Percentiles rank a stretch among this genome's conserved stretches.
These are phyloP conservation scores for Fonsecaea multimorphosa DNA, from an alignment of 2,329 filamentous ascomycete genomes.

Conservation along the genomic window DNA sequence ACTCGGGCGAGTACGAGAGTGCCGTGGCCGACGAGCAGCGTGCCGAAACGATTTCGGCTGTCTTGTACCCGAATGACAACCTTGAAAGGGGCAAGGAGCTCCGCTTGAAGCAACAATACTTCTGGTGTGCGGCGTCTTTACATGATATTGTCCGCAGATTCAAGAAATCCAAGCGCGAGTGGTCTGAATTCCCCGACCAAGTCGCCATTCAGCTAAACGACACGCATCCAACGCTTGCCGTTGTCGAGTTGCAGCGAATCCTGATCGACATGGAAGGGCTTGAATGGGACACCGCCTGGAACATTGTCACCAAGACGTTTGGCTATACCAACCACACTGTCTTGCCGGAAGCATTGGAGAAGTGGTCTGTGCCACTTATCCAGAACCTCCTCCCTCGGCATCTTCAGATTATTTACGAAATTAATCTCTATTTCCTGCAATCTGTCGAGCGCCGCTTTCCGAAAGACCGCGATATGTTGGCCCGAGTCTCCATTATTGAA, in stretches of 20 bases:
- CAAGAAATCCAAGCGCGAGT: slow-evolving; percentile 92
- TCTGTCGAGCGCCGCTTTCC: slow-evolving; percentile 89
- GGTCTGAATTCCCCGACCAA: slow-evolving; percentile 91
- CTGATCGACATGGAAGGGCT: slow-evolving; percentile 87
- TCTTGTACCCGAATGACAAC: slow-evolving; percentile 97
- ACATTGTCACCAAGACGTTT: slow-evolving; percentile 77
- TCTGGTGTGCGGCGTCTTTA: slow-evolving; percentile 97
- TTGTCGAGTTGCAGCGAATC: slow-evolving; percentile 94
- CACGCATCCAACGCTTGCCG: slow-evolving; percentile 93
- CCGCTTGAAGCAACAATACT: slow-evolving; percentile 98
- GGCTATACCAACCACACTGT: slow-evolving; percentile 99
- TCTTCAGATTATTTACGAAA: slow-evolving; percentile 96
- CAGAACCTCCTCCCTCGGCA: slow-evolving; percentile 93
- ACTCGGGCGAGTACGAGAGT: slow-evolving; percentile 95
- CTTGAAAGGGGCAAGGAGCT: slow-evolving; percentile 96
- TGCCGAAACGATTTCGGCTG: slow-evolving; percentile 97
- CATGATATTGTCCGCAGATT: slow-evolving; percentile 96
- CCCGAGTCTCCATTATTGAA: slow-evolving; percentile 94
- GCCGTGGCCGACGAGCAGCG: slow-evolving; percentile 97
- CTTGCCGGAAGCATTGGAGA: slow-evolving; percentile 93
- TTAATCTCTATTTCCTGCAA: slow-evolving; percentile 94
- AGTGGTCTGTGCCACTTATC: slow-evolving; percentile 93
- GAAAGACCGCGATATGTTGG: slow-evolving; percentile 82
- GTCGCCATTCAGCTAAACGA: slow-evolving; percentile 98
- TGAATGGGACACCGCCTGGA: slow-evolving; percentile 92